Percentiles rank a stretch among this genome's conserved stretches.
These are phyloP conservation scores for Vitrella brassicaformis DNA, from an alignment of 73 alveolate genomes.

Conservation along the genomic window DNA sequence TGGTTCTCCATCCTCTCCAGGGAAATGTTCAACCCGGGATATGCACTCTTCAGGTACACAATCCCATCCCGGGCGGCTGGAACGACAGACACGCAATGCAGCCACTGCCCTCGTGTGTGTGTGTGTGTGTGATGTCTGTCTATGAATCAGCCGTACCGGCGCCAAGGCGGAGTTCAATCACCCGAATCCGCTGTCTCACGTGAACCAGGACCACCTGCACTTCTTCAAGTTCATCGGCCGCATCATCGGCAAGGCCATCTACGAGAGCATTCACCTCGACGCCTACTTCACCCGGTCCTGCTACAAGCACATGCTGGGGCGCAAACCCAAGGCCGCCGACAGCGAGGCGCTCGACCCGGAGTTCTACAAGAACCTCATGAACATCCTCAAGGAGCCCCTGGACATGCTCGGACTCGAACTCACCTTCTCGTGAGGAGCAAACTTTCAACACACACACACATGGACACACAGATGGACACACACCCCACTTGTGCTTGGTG, in stretches of 20 bases:
- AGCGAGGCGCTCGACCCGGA: conserved; percentile 95
- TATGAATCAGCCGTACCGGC: neutral
- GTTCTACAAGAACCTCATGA: conserved; percentile 65
- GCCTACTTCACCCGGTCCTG: conserved; percentile 82
- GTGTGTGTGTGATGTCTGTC: conserved; percentile 10
- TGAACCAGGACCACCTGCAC: conserved; percentile 71
- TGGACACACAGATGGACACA: no score
- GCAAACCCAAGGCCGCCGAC: conserved; percentile 69
- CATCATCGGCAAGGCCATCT: conserved; percentile 87
- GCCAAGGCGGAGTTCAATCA: neutral
- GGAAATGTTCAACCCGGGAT: conserved; percentile 95
- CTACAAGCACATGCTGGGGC: conserved; percentile 92
- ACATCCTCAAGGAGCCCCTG: neutral
- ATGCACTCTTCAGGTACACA: conserved; percentile 60
- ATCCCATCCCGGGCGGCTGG: no score
- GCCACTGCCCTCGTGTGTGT: neutral
- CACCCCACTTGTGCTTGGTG: no score
- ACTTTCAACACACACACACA: no score
- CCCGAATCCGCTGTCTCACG: conserved; percentile 41
- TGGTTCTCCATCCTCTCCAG: conserved; percentile 89
- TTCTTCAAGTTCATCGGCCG: conserved; percentile 96
- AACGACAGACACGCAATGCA: no score
- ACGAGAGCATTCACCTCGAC: conserved; percentile 29
- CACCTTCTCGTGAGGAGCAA: neutral
- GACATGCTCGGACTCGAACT: neutral